Evolutionary conservation across 2,329 filamentous ascomycete genomes (phyloP).

Genomic region (Aspergillus candidus): DNA sequence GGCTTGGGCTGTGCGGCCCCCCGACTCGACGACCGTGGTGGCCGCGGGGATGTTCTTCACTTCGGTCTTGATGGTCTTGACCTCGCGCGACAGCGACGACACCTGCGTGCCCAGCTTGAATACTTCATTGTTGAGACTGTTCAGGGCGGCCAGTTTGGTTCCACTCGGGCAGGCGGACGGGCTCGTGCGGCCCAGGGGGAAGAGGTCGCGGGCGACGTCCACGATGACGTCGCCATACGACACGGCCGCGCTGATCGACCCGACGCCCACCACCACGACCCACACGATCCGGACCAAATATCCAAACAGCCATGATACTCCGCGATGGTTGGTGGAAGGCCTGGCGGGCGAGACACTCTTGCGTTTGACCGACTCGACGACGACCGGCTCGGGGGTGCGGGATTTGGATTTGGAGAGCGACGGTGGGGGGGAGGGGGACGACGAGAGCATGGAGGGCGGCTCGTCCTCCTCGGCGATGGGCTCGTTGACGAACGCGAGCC

Average conservation of each 20-base stretch:
- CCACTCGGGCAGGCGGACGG: conserved; percentile 18
- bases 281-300: too few relatives aligned
- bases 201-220: background rate
- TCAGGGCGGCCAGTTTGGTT: conserved; percentile 20
- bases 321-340: background rate
- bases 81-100: conserved; percentile 26
- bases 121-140: conserved; percentile 22
- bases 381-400: background rate
- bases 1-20: conserved; percentile 10
- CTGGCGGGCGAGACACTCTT: background rate
- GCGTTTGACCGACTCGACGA: too few relatives aligned
- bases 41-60: conserved; percentile 16
- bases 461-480: conserved; percentile 28
- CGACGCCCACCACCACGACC: too few relatives aligned
- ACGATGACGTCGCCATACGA: background rate
- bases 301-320: too few relatives aligned
- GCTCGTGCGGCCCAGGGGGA: conserved; percentile 3
- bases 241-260: background rate
- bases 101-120: conserved; percentile 25
- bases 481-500: conserved; percentile 23
- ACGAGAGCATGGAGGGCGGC: conserved; percentile 7
- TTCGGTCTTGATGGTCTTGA: conserved; percentile 22
- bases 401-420: conserved; percentile 4
- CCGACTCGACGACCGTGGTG: conserved; percentile 14
- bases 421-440: conserved; percentile 2